A percentile compares a stretch with the other conserved stretches of the same genome.
Conservation (phyloP, 2,329 filamentous ascomycete genomes). For the Ceratocystis smalleyi region DNA sequence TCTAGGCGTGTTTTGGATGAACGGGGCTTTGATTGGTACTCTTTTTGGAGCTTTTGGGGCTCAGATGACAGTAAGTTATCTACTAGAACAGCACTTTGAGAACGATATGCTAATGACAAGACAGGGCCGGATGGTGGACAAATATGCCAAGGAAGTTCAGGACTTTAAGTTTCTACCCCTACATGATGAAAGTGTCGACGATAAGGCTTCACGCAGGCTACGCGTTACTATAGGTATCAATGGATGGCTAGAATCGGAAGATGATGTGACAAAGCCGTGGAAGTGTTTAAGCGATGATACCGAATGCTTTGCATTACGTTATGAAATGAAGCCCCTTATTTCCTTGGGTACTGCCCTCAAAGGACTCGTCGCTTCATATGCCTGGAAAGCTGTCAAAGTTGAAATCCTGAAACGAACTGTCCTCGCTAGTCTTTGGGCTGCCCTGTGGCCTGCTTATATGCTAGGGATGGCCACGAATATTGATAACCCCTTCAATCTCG, state of each 20-base stretch:
- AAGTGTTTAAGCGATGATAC: conserved; percentile 51
- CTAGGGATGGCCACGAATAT: conserved; percentile 51
- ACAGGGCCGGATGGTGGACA: conserved; percentile 66
- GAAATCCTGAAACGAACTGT: conserved; percentile 62
- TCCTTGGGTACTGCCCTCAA: conserved; percentile 59
- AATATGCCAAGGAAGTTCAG: conserved; percentile 73
- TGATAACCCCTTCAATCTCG: conserved; percentile 70
- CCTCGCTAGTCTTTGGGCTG: conserved; percentile 50
- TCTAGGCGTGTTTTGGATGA: conserved; percentile 72
- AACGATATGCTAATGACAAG: not conserved
- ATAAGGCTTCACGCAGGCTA: conserved; percentile 31
- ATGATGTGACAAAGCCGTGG: conserved; percentile 71
- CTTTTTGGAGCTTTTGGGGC: conserved; percentile 83
- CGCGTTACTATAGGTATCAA: conserved; percentile 75
- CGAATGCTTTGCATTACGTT: conserved; percentile 73
- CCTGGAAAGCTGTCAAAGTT: conserved; percentile 56
- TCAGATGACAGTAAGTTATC: conserved; percentile 41
- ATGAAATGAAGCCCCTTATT: conserved; percentile 64
- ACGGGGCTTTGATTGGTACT: conserved; percentile 68
- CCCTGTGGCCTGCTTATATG: conserved; percentile 54
- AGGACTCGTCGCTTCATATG: conserved; percentile 55
- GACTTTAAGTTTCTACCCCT: conserved; percentile 69
- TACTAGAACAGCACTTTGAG: not conserved
- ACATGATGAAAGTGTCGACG: conserved; percentile 21
- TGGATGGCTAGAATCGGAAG: conserved; percentile 63